Evolutionary conservation across 805 yeast genomes (phyloP).

Genomic region (Debaryomyces hansenii): DNA sequence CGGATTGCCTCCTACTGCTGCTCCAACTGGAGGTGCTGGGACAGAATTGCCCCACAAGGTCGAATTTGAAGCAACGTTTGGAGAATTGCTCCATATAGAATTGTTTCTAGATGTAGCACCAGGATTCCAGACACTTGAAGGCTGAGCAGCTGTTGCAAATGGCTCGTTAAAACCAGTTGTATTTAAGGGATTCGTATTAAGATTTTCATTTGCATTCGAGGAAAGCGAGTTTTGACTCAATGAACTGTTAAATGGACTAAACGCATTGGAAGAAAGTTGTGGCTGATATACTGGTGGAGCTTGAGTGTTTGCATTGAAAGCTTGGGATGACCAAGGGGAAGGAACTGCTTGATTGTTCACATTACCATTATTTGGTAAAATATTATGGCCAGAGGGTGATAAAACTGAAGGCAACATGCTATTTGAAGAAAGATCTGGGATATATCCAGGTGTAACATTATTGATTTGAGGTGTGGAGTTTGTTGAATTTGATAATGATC

Average conservation of each 20-base stretch:
- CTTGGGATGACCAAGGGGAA: not conserved
- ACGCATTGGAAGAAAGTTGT: constrained; percentile 1
- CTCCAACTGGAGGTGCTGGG: constrained; percentile 8
- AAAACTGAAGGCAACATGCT: constrained; percentile 5
- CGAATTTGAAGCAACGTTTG: constrained; percentile 6
- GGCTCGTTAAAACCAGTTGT: constrained; percentile 4
- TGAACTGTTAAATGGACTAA: constrained; percentile 5
- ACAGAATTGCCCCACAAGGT: constrained; percentile 7
- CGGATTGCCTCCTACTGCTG: not conserved
- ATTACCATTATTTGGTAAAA: constrained; percentile 2
- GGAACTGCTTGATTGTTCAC: not conserved
- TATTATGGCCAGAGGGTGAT: constrained; percentile 2
- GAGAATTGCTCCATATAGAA: constrained; percentile 31
- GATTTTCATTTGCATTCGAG: not conserved
- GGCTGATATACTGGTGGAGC: constrained; percentile 1
- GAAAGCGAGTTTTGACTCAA: not conserved
- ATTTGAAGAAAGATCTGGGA: not conserved
- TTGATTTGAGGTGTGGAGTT: not conserved
- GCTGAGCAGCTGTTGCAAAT: constrained; percentile 1
- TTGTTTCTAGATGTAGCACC: constrained; percentile 18
- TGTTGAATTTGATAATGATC: constrained; percentile 7
- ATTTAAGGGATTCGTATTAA: not conserved
- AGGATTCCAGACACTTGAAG: constrained; percentile 13
- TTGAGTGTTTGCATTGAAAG: not conserved
- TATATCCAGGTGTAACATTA: constrained; percentile 5